Conservation (phyloP, 208 protist species). For the Leishmania lainsoni region DNA sequence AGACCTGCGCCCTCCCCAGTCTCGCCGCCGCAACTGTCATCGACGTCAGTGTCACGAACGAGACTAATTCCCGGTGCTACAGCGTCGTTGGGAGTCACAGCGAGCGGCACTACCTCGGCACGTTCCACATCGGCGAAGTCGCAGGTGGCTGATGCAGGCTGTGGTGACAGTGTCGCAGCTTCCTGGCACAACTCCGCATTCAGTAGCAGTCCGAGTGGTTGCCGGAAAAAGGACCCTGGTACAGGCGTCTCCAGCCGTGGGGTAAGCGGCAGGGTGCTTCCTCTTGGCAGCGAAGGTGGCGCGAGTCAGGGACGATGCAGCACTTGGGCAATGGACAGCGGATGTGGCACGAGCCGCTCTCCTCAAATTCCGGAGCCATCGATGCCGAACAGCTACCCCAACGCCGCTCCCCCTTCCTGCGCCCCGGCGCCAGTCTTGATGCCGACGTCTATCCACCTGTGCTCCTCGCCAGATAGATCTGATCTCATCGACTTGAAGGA, state of each 20-base stretch:
- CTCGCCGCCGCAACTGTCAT: background rate
- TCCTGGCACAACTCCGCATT: background rate
- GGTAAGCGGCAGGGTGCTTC: background rate
- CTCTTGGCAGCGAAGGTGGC: conserved; percentile 13
- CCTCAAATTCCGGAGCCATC: conserved; percentile 26
- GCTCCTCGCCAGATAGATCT: background rate
- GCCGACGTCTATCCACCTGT: background rate
- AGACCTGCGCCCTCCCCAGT: conserved; percentile 9
- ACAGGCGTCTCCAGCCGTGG: background rate
- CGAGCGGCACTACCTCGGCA: background rate
- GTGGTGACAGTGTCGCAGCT: background rate
- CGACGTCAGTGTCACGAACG: background rate
- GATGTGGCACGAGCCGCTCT: conserved; percentile 19
- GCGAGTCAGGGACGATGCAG: conserved; percentile 20
- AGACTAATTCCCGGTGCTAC: background rate
- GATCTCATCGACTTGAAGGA: conserved; percentile 4
- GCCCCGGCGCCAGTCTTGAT: conserved; percentile 15
- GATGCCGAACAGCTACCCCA: conserved; percentile 2
- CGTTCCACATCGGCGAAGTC: background rate
- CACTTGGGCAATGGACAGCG: conserved; percentile 17
- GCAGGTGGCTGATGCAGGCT: background rate
- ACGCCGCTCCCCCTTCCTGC: conserved; percentile 23
- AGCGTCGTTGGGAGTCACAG: background rate
- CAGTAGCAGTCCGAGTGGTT: background rate
- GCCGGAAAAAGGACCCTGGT: background rate